These are phyloP conservation scores for Tephrocybe sp. DNA, from an alignment of 768 basidiomycete genomes.

Conservation along the genomic window DNA sequence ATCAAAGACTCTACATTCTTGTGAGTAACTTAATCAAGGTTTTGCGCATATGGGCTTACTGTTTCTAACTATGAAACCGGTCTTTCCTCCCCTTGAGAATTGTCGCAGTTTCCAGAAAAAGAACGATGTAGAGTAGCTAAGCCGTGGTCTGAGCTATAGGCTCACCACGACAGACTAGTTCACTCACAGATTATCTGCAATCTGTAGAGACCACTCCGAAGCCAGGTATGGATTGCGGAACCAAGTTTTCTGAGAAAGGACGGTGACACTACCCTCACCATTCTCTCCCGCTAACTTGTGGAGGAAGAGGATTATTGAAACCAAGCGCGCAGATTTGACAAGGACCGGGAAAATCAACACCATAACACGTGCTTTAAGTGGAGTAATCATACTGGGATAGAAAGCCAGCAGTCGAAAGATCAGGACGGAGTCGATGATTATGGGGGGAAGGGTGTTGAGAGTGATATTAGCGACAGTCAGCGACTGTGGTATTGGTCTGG, in stretches of 20 bases:
- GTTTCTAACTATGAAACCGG: not conserved
- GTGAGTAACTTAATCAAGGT: too few species aligned
- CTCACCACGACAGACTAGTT: not conserved
- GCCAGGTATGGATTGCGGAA: constrained; percentile 19
- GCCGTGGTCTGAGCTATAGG: not conserved
- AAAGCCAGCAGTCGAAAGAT: constrained; percentile 34
- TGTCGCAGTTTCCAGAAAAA: constrained; percentile 20
- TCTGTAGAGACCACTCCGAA: constrained; percentile 32
- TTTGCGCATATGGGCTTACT: not conserved
- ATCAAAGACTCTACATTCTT: constrained; percentile 15
- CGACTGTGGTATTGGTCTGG: constrained; percentile 12
- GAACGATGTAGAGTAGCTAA: constrained; percentile 25
- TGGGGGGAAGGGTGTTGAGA: constrained; percentile 27
- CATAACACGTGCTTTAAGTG: constrained; percentile 9
- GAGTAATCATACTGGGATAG: constrained; percentile 25
- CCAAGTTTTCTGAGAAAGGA: constrained; percentile 1
- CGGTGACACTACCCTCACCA: not conserved
- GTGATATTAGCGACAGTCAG: constrained; percentile 21
- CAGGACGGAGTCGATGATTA: constrained; percentile 38
- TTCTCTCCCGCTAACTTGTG: not conserved
- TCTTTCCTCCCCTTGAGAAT: constrained; percentile 6
- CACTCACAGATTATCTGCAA: constrained; percentile 33
- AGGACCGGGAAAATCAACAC: constrained; percentile 27
- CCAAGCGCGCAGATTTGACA: constrained; percentile 29
- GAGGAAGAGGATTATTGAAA: constrained; percentile 18